Evolutionary conservation across 148 eudicot species (phyloP).

Genomic region (Vaccinium myrtillus): DNA sequence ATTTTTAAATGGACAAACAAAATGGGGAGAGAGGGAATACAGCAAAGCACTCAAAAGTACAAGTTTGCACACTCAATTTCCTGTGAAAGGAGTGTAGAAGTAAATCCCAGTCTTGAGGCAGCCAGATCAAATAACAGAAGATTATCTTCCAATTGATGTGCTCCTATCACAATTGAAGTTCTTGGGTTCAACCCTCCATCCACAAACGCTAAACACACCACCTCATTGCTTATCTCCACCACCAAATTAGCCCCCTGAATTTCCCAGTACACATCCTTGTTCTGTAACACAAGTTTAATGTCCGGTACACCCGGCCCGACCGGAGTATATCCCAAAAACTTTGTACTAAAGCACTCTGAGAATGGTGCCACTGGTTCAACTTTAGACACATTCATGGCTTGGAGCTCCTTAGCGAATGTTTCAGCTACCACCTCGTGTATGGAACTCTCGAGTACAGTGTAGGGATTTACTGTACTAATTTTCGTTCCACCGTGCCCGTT

Average conservation of each 20-base stretch:
- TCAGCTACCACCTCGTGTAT: constrained; percentile 12
- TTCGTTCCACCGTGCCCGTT: constrained; percentile 41
- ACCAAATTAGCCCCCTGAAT: constrained; percentile 10
- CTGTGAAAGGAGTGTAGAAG: too few relatives aligned
- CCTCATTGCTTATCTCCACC: constrained; percentile 6
- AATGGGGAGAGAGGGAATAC: too few relatives aligned
- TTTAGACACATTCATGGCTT: neutral
- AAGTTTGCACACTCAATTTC: too few relatives aligned
- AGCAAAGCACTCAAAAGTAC: too few relatives aligned
- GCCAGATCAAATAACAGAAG: neutral
- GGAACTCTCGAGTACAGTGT: constrained; percentile 16
- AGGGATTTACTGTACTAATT: constrained; percentile 38
- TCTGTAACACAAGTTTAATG: constrained; percentile 13
- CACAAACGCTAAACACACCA: constrained; percentile 12
- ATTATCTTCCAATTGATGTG: constrained; percentile 8
- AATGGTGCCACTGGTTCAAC: constrained; percentile 16
- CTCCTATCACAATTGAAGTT: constrained; percentile 26
- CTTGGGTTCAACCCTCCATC: constrained; percentile 21
- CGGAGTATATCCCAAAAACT: neutral
- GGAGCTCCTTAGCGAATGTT: neutral
- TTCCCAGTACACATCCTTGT: constrained; percentile 12
- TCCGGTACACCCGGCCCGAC: constrained; percentile 11
- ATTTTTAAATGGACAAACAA: too few relatives aligned
- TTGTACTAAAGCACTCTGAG: constrained; percentile 15
- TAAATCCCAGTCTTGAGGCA: neutral